Evolutionary conservation across 371 early-diverging fungal genomes (phyloP), one percentile per base, ranked within the genome.

Genomic region (Syncephalis plumigaleata): DNA sequence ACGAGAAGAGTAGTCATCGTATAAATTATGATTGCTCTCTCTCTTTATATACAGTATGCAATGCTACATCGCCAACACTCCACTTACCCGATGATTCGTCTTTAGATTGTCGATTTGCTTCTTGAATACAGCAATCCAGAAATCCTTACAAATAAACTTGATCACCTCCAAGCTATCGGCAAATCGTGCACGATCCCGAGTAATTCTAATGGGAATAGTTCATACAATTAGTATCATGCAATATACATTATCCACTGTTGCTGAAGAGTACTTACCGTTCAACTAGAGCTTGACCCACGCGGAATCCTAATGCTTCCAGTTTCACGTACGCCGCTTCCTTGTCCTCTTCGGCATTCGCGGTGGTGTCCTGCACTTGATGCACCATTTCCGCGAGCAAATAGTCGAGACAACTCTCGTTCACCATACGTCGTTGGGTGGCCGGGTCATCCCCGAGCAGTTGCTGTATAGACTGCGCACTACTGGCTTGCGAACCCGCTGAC

Each of bases 101-200:
- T 97, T 97, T 24, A 97, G 64, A 54, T 95, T 94, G 58, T 97
- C 98, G 39, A 94, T 79, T 56, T 94, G 93, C 55, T 95, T 91
- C 54, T 85, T 80, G 59, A 95, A 97, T 54, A 90, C 65, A 24
- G 82, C 65, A 40, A 78, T 79, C 98, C 98, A 97, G 38, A 91
- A 71, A 47, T 97, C 98, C 57, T 93, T 94, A 72, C 98, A 97
- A 17, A 97, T 77, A 64, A 91, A 97, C 62, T 97, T 97, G 48
- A 97, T 86, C 17, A 90, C 80, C 44, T 92, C 95, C 36, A 95
- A 62, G 25, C 83, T 91, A 65, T 92, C 94, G 0, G 71, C 64
- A 58, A 96, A 84, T 11, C 93, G 77, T 48, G 77, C 71, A 44
- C 80, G 64, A 49, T 91, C 88, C 50, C 74, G 71, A 11, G 89